phyloP scores from a whole-genome alignment of 441 rosid genomes.

The Euphorbia schlechtendalii region DNA sequence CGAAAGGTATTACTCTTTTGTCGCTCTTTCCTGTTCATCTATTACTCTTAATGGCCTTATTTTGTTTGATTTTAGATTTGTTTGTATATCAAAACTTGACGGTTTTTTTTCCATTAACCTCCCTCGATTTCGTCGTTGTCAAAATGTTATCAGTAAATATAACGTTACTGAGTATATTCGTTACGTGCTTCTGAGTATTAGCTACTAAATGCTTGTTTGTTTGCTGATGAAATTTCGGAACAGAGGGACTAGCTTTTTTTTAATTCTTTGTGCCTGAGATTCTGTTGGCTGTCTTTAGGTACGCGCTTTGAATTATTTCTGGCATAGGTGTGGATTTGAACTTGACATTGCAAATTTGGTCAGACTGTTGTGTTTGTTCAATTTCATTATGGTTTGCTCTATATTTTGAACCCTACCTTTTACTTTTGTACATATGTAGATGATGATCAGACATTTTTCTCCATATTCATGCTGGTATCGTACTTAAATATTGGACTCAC shows the following conservation, averaged over 20 bases:
- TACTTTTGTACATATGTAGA: background rate
- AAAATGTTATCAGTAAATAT: background rate
- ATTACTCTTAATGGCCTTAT: background rate
- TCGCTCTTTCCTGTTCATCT: background rate
- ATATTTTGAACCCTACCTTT: background rate
- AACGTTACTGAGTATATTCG: background rate
- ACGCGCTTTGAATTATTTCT: background rate
- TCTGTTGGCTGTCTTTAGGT: too few species aligned
- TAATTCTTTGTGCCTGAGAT: too few species aligned
- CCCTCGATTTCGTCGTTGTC: background rate
- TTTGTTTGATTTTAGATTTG: background rate
- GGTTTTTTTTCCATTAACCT: background rate
- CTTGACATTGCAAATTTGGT: background rate
- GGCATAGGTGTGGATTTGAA: background rate
- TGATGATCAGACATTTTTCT: background rate
- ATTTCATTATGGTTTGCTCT: background rate
- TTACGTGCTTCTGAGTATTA: background rate
- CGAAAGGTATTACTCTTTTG: background rate
- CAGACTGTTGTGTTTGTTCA: background rate
- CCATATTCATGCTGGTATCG: background rate
- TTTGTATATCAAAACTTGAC: too few species aligned
- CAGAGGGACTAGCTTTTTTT: background rate
- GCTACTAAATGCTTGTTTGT: background rate
- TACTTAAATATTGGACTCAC: background rate
- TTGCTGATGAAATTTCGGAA: background rate